phyloP scores from a whole-genome alignment of 495 filamentous ascomycete genomes.

The Penicillium daleae region DNA sequence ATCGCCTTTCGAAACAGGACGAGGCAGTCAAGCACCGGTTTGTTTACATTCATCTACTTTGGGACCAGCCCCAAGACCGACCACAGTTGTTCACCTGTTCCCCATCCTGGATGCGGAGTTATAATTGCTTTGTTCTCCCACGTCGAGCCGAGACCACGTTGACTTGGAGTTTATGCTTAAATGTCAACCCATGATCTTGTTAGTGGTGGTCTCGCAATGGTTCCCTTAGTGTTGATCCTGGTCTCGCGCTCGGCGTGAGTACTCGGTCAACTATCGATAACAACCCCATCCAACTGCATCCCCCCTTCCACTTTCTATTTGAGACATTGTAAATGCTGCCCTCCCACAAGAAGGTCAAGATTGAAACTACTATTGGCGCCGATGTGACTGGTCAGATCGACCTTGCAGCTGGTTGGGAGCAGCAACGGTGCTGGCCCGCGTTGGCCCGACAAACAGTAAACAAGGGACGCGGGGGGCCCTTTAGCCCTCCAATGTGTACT shows the following conservation, averaged over 20 bases:
- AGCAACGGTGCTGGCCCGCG: conserved; percentile 28
- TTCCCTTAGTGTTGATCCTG: neutral
- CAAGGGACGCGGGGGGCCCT: too few relatives aligned
- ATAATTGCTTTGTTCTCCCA: conserved; percentile 10
- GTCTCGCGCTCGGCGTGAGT: neutral
- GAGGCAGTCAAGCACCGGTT: neutral
- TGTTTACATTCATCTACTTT: conserved; percentile 10
- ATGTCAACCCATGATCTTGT: neutral
- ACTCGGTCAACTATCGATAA: neutral
- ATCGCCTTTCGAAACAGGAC: neutral
- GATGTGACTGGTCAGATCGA: conserved; percentile 25
- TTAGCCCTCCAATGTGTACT: too few relatives aligned
- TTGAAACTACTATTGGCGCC: neutral
- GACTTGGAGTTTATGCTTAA: neutral
- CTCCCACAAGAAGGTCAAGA: neutral
- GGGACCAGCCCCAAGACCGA: conserved; percentile 4
- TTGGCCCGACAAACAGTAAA: conserved; percentile 33
- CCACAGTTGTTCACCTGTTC: too few relatives aligned
- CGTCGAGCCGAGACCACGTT: neutral
- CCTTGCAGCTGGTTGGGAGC: conserved; percentile 25
- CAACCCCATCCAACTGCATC: neutral
- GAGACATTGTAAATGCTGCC: neutral
- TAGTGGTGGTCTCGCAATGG: neutral
- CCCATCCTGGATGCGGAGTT: neutral
- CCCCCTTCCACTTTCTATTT: neutral